phyloP scores from a whole-genome alignment of 345 rosid species.

The Hirschfeldia incana region DNA sequence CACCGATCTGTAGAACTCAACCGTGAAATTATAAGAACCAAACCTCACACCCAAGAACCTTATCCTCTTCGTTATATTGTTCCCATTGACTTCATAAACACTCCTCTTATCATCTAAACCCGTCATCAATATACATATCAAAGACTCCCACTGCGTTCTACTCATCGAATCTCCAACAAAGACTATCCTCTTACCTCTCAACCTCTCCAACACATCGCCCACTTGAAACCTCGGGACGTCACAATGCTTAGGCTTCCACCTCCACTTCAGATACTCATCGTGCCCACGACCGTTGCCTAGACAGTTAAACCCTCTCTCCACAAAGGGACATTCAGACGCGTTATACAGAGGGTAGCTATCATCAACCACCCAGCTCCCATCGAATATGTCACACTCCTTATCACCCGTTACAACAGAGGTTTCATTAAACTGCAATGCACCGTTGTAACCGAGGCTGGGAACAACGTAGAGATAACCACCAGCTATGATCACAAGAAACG shows the following conservation, averaged over 20 bases:
- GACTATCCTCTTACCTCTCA: slow-evolving; percentile 71
- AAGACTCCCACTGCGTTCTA: slow-evolving; percentile 91
- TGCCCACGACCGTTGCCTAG: slow-evolving; percentile 71
- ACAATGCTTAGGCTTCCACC: slow-evolving; percentile 79
- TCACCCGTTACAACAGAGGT: slow-evolving; percentile 18
- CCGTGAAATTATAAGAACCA: slow-evolving; percentile 66
- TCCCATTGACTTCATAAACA: slow-evolving; percentile 82
- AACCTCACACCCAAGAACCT: slow-evolving; percentile 78
- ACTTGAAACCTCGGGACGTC: slow-evolving; percentile 61
- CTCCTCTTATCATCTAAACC: slow-evolving; percentile 77
- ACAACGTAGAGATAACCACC: slow-evolving; percentile 66
- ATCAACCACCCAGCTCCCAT: slow-evolving; percentile 70
- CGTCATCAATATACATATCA: slow-evolving; percentile 82
- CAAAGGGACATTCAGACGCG: slow-evolving; percentile 74
- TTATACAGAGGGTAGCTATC: slow-evolving; percentile 64
- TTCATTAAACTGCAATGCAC: slow-evolving; percentile 38
- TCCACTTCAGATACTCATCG: slow-evolving; percentile 65
- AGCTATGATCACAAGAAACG: slow-evolving; percentile 50
- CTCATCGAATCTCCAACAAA: slow-evolving; percentile 94
- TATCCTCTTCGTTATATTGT: slow-evolving; percentile 75
- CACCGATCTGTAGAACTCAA: slow-evolving; percentile 88
- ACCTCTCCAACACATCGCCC: slow-evolving; percentile 46
- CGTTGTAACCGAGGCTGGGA: slow-evolving; percentile 59
- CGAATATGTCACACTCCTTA: slow-evolving; percentile 49
- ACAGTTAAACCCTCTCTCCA: slow-evolving; percentile 75